phyloP scores from a whole-genome alignment of 2,329 filamentous ascomycete genomes.

The Trichophyton schoenleinii region DNA sequence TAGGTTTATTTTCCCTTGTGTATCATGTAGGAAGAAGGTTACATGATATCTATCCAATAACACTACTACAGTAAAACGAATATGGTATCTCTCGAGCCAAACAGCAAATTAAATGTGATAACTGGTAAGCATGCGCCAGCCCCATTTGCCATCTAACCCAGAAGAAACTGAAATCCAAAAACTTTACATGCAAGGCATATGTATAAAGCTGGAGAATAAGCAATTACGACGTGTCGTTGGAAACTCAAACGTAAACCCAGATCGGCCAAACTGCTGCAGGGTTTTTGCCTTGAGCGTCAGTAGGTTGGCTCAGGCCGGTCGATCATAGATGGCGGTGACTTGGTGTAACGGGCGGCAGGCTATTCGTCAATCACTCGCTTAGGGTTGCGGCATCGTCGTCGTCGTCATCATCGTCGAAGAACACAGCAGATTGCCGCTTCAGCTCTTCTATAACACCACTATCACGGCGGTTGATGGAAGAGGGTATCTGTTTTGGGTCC shows the following conservation, averaged over 20 bases:
- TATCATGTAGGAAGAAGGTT: neutral
- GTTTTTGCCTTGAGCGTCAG: neutral
- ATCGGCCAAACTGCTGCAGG: neutral
- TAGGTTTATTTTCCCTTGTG: neutral
- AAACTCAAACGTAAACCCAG: neutral
- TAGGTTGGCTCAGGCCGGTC: neutral
- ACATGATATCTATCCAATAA: neutral
- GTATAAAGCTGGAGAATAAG: neutral
- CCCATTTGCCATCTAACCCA: neutral
- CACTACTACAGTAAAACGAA: neutral
- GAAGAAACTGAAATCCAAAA: neutral
- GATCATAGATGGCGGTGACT: neutral
- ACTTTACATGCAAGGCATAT: neutral
- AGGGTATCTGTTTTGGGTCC: constrained; percentile 6
- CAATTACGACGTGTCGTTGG: neutral
- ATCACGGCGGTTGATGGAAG: constrained; percentile 19
- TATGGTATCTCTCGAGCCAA: neutral
- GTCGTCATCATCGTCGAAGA: constrained; percentile 32
- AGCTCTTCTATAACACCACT: constrained; percentile 32
- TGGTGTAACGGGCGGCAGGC: neutral
- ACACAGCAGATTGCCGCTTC: constrained; percentile 35
- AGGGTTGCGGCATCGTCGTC: neutral
- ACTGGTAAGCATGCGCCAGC: neutral
- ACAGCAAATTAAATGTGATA: neutral
- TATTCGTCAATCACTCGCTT: neutral